A percentile compares a stretch with the other conserved stretches of the same genome.
Conservation (phyloP, 1,284 basidiomycete species). For the Schizophyllum commune region DNA sequence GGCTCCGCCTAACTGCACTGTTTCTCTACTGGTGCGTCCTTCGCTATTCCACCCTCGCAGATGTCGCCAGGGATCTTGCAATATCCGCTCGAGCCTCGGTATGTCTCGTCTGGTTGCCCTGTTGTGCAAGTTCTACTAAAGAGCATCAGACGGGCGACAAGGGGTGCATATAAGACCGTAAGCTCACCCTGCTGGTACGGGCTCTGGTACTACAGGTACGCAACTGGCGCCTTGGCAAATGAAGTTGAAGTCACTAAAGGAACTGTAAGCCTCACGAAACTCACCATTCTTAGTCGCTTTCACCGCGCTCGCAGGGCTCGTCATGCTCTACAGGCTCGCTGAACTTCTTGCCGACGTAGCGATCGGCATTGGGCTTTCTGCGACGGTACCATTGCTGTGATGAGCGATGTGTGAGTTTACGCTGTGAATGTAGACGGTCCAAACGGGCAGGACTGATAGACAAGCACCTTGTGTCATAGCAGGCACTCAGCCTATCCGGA, state of each 20-base stretch:
- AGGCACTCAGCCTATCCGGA: constrained; percentile 67
- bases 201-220: constrained; percentile 78
- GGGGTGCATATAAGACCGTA: no score
- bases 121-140: constrained; percentile 48
- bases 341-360: constrained; percentile 90
- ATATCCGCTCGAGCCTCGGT: constrained; percentile 87
- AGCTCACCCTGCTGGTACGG: constrained; percentile 55
- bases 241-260: constrained; percentile 80
- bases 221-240: constrained; percentile 68
- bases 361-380: constrained; percentile 78
- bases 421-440: no score
- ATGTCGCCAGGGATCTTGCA: constrained; percentile 91
- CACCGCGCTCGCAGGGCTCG: constrained; percentile 78
- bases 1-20: constrained; percentile 71
- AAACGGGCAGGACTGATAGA: no score
- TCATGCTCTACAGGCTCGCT: constrained; percentile 77
- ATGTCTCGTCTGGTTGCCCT: constrained; percentile 51
- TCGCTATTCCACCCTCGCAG: constrained; percentile 62
- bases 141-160: neutral
- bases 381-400: constrained; percentile 96
- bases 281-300: constrained; percentile 91
- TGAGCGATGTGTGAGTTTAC: no score
- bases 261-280: no score
- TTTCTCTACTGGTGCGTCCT: constrained; percentile 69
- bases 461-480: constrained; percentile 85